Conservation (phyloP, 345 rosid genomes). For the Euphorbia peplus region DNA sequence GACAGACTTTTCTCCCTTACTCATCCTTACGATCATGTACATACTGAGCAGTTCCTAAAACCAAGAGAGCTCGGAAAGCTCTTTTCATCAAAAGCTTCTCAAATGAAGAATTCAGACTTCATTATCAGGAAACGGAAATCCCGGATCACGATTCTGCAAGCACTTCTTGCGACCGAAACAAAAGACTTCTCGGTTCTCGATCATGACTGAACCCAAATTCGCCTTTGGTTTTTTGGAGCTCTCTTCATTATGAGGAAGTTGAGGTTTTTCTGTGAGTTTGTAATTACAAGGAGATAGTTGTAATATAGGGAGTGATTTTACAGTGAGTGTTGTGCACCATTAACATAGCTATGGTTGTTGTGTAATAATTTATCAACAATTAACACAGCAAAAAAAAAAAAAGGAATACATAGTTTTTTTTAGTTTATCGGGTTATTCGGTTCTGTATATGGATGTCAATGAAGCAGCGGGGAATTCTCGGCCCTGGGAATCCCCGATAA, state of each 20-base stretch:
- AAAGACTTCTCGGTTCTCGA: constrained; percentile 4
- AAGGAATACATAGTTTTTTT: no score
- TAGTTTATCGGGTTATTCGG: no score
- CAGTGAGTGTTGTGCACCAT: constrained; percentile 1
- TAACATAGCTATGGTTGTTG: constrained; percentile 8
- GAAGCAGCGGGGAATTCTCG: no score
- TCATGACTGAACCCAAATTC: not conserved
- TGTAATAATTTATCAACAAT: constrained; percentile 6
- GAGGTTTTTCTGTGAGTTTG: constrained; percentile 5
- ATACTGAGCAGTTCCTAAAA: constrained; percentile 1
- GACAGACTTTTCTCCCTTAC: constrained; percentile 3
- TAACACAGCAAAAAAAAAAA: not conserved
- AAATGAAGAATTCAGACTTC: not conserved
- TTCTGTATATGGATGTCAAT: no score
- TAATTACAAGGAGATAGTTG: not conserved
- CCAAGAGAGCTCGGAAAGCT: constrained; percentile 4
- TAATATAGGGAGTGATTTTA: not conserved
- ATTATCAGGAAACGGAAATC: not conserved
- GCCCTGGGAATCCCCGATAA: no score
- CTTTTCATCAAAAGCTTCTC: not conserved
- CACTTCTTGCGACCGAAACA: constrained; percentile 1
- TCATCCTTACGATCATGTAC: constrained; percentile 11
- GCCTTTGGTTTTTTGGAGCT: not conserved
- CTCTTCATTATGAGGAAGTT: not conserved
- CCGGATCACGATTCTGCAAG: not conserved